Conservation (phyloP, 441 rosid genomes). For the Gossypium schwendimanii region DNA sequence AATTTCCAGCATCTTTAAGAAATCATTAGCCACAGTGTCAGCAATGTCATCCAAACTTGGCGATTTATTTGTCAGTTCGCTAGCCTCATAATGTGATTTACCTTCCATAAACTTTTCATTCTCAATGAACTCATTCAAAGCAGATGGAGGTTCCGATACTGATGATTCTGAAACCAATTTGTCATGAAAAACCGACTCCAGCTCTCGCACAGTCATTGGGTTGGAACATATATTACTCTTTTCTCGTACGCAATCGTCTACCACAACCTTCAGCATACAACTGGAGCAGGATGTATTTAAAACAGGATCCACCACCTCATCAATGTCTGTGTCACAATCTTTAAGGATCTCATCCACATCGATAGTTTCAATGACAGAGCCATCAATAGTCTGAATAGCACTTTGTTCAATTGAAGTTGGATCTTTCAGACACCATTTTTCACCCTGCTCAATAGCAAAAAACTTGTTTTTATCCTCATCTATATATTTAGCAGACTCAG, state of each 20-base stretch:
- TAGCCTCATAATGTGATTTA: constrained; percentile 34
- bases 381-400: constrained; percentile 26
- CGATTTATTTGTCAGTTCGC: constrained; percentile 34
- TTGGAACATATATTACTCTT: constrained; percentile 14
- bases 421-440: constrained; percentile 39
- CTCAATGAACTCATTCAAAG: constrained; percentile 31
- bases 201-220: constrained; percentile 27
- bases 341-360: constrained; percentile 47
- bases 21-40: constrained; percentile 65
- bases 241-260: constrained; percentile 25
- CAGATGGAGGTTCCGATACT: constrained; percentile 29
- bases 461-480: constrained; percentile 34
- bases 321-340: constrained; percentile 31
- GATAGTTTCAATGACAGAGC: constrained; percentile 39
- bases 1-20: constrained; percentile 65
- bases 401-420: constrained; percentile 23
- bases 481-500: constrained; percentile 26
- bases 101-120: constrained; percentile 29
- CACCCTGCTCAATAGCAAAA: constrained; percentile 37
- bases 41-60: constrained; percentile 59
- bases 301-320: constrained; percentile 15
- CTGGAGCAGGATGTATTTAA: constrained; percentile 4
- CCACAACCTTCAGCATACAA: constrained; percentile 13
- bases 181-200: constrained; percentile 28
- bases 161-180: constrained; percentile 30